These are phyloP conservation scores for Leccinum olivaceopallidum DNA, from an alignment of 768 basidiomycete genomes.

Conservation along the genomic window DNA sequence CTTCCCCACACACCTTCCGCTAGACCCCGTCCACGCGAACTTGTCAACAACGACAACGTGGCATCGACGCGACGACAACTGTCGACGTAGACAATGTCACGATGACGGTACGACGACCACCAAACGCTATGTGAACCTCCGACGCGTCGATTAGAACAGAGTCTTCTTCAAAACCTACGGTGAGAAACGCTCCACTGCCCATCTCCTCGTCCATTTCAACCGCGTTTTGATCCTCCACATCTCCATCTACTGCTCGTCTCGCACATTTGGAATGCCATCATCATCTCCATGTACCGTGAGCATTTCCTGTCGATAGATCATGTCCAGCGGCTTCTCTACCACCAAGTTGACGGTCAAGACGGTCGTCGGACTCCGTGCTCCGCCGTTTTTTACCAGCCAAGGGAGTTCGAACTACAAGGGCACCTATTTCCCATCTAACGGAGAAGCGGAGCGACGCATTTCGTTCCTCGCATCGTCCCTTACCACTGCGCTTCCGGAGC, in stretches of 20 bases:
- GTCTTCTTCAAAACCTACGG: conserved; percentile 99
- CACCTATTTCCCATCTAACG: conserved; percentile 91
- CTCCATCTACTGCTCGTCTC: conserved; percentile 91
- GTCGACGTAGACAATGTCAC: no score
- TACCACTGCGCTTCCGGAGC: conserved; percentile 93
- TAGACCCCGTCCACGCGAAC: no score
- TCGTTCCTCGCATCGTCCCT: conserved; percentile 99
- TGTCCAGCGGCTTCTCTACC: conserved; percentile 95
- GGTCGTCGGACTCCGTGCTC: conserved; percentile 92
- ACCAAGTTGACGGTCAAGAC: conserved; percentile 90
- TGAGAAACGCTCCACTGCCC: conserved; percentile 91
- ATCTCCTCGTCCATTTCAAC: conserved; percentile 98
- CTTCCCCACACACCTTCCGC: no score
- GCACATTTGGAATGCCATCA: conserved; percentile 99
- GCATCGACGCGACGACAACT: no score
- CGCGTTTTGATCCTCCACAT: conserved; percentile 98
- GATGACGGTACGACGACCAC: conserved; percentile 40
- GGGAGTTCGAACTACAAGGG: conserved; percentile 65
- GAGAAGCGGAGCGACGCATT: conserved; percentile 96
- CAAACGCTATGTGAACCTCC: conserved; percentile 91
- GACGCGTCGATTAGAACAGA: conserved; percentile 88
- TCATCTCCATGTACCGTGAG: conserved; percentile 99
- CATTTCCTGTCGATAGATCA: conserved; percentile 97
- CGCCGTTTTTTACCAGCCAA: conserved; percentile 98
- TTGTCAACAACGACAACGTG: no score